phyloP scores from a whole-genome alignment of 805 yeast genomes.

The Metschnikowia borealis region DNA sequence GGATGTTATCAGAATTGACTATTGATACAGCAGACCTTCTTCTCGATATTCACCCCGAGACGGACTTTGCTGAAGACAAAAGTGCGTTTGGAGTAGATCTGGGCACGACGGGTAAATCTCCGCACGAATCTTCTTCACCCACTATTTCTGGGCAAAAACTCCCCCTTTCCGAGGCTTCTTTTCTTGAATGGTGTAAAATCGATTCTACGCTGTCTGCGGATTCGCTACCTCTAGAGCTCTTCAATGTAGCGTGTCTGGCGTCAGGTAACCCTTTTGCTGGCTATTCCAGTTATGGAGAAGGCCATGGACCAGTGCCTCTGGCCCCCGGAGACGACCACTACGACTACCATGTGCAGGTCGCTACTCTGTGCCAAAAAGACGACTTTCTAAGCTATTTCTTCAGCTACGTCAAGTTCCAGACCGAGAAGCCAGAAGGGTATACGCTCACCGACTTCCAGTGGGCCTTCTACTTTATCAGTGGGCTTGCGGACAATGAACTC shows the following conservation, averaged over 20 bases:
- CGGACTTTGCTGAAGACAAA: neutral
- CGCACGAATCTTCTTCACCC: neutral
- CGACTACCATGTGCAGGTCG: constrained; percentile 1
- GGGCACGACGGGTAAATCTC: neutral
- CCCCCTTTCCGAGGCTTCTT: too few species aligned
- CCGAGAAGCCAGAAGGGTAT: neutral
- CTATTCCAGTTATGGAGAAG: neutral
- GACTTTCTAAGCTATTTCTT: constrained; percentile 2
- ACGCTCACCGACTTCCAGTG: neutral
- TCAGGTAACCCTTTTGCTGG: neutral
- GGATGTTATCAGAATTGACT: neutral
- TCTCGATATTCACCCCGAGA: neutral
- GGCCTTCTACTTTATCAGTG: constrained; percentile 3
- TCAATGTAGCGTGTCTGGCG: neutral
- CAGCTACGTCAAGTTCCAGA: neutral
- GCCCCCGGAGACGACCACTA: neutral
- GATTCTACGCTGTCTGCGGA: neutral
- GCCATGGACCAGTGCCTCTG: neutral
- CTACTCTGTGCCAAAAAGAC: constrained; percentile 1
- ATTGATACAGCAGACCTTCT: constrained; percentile 1
- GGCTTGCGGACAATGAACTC: neutral
- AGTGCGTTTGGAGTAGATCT: neutral
- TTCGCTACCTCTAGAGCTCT: neutral
- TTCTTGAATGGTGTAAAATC: too few species aligned
- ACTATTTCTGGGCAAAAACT: neutral